A percentile compares a stretch with the other conserved stretches of the same genome.
Conservation (phyloP, 2,329 filamentous ascomycete genomes). For the Epichloe bromicola region DNA sequence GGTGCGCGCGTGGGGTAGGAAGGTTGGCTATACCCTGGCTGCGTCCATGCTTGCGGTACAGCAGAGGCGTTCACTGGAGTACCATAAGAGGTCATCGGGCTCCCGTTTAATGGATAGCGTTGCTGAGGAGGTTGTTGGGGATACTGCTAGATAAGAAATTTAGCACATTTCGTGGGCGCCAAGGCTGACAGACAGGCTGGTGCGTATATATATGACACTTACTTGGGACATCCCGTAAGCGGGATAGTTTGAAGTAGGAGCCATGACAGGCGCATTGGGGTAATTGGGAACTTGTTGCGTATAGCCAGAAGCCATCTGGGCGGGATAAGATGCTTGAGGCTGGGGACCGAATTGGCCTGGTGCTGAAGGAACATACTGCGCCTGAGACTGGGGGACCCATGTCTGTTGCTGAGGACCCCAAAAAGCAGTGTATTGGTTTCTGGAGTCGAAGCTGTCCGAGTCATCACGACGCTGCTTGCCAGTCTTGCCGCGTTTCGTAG, state of each 20-base stretch:
- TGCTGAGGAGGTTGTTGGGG: slow-evolving; percentile 16
- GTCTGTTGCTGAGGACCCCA: slow-evolving; percentile 45
- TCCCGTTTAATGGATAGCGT: slow-evolving; percentile 20
- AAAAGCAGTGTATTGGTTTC: slow-evolving; percentile 57
- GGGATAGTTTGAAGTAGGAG: slow-evolving; percentile 28
- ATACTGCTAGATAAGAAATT: slow-evolving; percentile 14
- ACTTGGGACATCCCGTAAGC: slow-evolving; percentile 35
- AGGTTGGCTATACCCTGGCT: slow-evolving; percentile 20
- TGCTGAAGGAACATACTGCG: slow-evolving; percentile 31
- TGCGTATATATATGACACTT: slow-evolving; percentile 13
- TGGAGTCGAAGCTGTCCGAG: slow-evolving; percentile 51
- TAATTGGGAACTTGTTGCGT: slow-evolving; percentile 30
- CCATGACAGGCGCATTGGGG: slow-evolving; percentile 29
- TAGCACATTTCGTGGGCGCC: neutral
- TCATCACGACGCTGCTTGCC: slow-evolving; percentile 49
- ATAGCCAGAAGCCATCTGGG: slow-evolving; percentile 34
- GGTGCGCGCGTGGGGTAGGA: slow-evolving; percentile 19
- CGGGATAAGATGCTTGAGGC: slow-evolving; percentile 33
- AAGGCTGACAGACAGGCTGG: neutral
- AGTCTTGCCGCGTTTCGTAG: slow-evolving; percentile 57
- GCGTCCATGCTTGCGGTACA: slow-evolving; percentile 22
- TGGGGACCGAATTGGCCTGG: slow-evolving; percentile 29
- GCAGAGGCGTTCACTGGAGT: slow-evolving; percentile 18
- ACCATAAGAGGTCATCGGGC: slow-evolving; percentile 24
- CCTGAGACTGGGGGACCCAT: slow-evolving; percentile 41